These are phyloP conservation scores for Cystobasidium tubakii DNA, from an alignment of 768 basidiomycete species.

Conservation along the genomic window DNA sequence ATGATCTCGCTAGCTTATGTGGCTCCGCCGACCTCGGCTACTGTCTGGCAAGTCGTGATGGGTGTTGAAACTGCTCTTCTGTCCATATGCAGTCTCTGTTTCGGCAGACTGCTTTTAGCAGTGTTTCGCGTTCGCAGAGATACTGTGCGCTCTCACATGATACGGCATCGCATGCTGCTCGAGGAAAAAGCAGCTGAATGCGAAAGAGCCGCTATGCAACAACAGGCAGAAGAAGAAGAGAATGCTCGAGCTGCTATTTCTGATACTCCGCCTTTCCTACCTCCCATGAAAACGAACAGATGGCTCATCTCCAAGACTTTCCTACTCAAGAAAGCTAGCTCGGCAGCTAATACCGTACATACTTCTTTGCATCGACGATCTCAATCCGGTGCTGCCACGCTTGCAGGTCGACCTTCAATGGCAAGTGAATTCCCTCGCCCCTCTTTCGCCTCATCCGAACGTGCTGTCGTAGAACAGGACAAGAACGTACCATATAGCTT, in stretches of 20 bases:
- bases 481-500: slow-evolving; percentile 24
- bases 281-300: slow-evolving; percentile 29
- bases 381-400: slow-evolving; percentile 4
- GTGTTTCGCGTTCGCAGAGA: slow-evolving; percentile 29
- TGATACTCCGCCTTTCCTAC: slow-evolving; percentile 13
- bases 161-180: slow-evolving; percentile 4
- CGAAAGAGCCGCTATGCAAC: not conserved
- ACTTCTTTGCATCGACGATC: slow-evolving; percentile 30
- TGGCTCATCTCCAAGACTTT: slow-evolving; percentile 32
- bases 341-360: slow-evolving; percentile 27
- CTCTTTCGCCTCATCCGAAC: not conserved
- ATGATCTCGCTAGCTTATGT: slow-evolving; percentile 30
- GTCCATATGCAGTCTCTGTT: slow-evolving; percentile 17
- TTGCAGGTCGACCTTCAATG: slow-evolving; percentile 18
- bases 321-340: slow-evolving; percentile 32
- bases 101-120: slow-evolving; percentile 30
- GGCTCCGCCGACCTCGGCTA: not conserved
- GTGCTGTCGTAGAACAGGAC: not conserved
- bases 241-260: not conserved
- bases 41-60: slow-evolving; percentile 31
- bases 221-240: slow-evolving; percentile 3
- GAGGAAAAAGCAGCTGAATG: slow-evolving; percentile 27
- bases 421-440: slow-evolving; percentile 8
- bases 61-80: slow-evolving; percentile 14
- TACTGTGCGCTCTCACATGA: slow-evolving; percentile 13